These are phyloP conservation scores for Penicillium palitans DNA, from an alignment of 2,329 filamentous ascomycete genomes.

Conservation along the genomic window DNA sequence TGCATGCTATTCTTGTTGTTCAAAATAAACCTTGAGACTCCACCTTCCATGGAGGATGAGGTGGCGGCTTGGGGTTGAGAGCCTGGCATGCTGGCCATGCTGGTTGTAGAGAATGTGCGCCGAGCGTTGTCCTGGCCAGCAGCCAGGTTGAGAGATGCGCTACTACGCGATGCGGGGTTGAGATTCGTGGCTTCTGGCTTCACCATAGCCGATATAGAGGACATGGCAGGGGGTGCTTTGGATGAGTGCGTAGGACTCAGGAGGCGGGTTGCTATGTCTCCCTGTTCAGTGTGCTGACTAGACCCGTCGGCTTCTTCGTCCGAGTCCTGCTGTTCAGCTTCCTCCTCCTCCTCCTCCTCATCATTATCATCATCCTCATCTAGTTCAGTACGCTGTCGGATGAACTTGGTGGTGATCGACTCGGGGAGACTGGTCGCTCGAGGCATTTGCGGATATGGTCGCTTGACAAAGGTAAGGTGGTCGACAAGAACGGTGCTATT, in stretches of 20 bases:
- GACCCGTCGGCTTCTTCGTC: slow-evolving; percentile 25
- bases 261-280: slow-evolving; percentile 41
- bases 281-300: slow-evolving; percentile 30
- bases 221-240: slow-evolving; percentile 50
- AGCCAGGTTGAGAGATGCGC: slow-evolving; percentile 40
- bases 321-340: slow-evolving; percentile 19
- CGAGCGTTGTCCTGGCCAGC: slow-evolving; percentile 34
- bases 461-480: slow-evolving; percentile 44
- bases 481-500: slow-evolving; percentile 39
- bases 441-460: slow-evolving; percentile 40
- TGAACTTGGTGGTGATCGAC: slow-evolving; percentile 36
- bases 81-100: slow-evolving; percentile 30
- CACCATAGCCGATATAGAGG: slow-evolving; percentile 49
- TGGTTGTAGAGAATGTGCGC: slow-evolving; percentile 35
- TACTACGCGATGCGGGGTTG: slow-evolving; percentile 38
- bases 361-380: slow-evolving; percentile 18
- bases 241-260: slow-evolving; percentile 43
- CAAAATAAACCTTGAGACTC: slow-evolving; percentile 48
- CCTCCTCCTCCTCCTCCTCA: slow-evolving; percentile 18
- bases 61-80: slow-evolving; percentile 39
- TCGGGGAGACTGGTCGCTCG: slow-evolving; percentile 43
- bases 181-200: slow-evolving; percentile 39
- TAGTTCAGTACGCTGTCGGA: slow-evolving; percentile 25
- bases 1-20: slow-evolving; percentile 34
- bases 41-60: slow-evolving; percentile 51